Evolutionary conservation across 2,329 filamentous ascomycete species (phyloP), one percentile per base, ranked within the genome.

Genomic region (Leptographium procerum): DNA sequence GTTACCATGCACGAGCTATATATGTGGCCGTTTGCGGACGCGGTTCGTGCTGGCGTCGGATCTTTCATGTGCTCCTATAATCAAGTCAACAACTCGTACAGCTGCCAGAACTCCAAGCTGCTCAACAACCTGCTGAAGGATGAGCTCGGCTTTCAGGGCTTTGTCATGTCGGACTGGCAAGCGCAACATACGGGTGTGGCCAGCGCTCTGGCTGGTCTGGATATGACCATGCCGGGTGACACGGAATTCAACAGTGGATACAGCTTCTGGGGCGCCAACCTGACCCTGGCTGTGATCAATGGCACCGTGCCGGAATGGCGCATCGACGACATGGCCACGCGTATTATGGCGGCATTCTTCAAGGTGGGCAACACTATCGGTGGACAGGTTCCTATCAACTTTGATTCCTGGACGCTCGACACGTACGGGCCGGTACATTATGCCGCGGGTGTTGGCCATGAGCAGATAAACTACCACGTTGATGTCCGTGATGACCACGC

Each of bases 151-250:
- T 84, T 83, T 62, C 76, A 79, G 65, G 64, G 64, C 43, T 65
- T 63, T 28, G 63, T 64, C 58, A 61, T 65, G 56, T 59, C 58
- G 0, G 64, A 65, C 57, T 65, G 64, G 62, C 31, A n/a, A 5
- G 59, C 87, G 5, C 86, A 90, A 65, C 87, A 91, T 45, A 43
- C 64, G 1, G 86, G 88, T 6, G 77, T 83, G 31, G 75, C 82
- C 29, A 81, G 79, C 40, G 85, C 88, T 3, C 75, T 83, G 43
- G 87, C 88, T 26, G 89, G 89, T 45, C 75, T 94, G 28, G 90
- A 95, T 69, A 91, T 94, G 88, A 80, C 80, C n/a, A 94, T 94
- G 89, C 88, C 88, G 1, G 89, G 89, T 57, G 92, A 96, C 68
- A 87, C 87, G 1, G 63, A 73, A 24, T 95, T 96, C 73, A 83